These are phyloP conservation scores for Aspergillus steynii DNA, from an alignment of 495 filamentous ascomycete genomes.

Conservation along the genomic window DNA sequence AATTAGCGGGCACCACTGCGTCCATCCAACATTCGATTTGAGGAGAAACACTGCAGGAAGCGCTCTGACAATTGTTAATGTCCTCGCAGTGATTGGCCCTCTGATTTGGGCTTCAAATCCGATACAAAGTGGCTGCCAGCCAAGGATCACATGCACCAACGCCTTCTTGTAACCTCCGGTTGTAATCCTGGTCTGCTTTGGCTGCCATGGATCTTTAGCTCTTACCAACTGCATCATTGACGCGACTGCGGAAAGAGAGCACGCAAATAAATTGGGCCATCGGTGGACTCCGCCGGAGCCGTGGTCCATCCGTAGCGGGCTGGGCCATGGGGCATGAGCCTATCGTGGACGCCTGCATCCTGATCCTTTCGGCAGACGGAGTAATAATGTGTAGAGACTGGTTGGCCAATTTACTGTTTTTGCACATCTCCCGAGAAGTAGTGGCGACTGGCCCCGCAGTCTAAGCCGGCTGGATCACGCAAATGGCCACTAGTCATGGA, in stretches of 20 bases:
- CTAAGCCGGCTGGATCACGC: too few relatives aligned
- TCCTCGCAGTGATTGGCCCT: not conserved
- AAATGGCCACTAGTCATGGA: not conserved
- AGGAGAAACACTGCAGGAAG: not conserved
- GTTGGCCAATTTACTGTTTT: not conserved
- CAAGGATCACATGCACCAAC: not conserved
- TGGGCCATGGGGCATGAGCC: too few relatives aligned
- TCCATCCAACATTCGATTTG: not conserved
- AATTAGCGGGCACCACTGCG: not conserved
- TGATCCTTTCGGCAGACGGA: not conserved
- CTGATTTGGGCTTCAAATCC: not conserved
- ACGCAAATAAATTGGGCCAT: not conserved
- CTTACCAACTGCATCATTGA: not conserved
- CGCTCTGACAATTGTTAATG: not conserved
- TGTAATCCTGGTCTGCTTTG: not conserved
- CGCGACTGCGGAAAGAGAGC: not conserved
- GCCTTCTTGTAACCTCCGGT: not conserved
- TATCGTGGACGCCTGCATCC: not conserved
- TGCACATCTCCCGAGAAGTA: not conserved
- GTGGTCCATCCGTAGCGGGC: too few relatives aligned
- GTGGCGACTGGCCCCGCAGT: not conserved
- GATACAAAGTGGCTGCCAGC: not conserved
- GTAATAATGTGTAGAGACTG: not conserved
- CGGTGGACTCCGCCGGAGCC: too few relatives aligned
- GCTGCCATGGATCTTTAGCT: too few relatives aligned